Conservation (phyloP, 371 early-diverging fungal genomes). For the Mucor indicus region DNA sequence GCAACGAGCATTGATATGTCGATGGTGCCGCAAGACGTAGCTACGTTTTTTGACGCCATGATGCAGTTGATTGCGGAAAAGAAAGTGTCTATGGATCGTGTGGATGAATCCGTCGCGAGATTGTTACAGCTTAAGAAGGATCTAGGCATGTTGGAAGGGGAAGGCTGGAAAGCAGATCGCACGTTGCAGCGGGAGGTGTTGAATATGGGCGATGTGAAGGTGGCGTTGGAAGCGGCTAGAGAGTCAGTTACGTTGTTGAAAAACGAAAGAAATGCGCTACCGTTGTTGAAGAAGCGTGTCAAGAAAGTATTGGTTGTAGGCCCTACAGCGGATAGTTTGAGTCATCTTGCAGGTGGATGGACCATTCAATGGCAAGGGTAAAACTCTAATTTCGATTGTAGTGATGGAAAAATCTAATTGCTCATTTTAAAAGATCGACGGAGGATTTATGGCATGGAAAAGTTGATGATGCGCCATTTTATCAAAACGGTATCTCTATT, state of each 20-base stretch:
- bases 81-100: slow-evolving; percentile 26
- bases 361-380: slow-evolving; percentile 58
- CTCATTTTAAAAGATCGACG: slow-evolving; percentile 15
- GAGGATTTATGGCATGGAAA: slow-evolving; percentile 40
- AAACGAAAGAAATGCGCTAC: slow-evolving; percentile 47
- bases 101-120: slow-evolving; percentile 54
- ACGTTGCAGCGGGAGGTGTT: slow-evolving; percentile 33
- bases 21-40: slow-evolving; percentile 58
- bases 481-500: slow-evolving; percentile 45
- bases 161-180: slow-evolving; percentile 37
- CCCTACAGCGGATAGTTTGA: slow-evolving; percentile 42
- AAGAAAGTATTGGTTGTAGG: slow-evolving; percentile 47
- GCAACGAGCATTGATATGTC: slow-evolving; percentile 64
- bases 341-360: slow-evolving; percentile 58
- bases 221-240: slow-evolving; percentile 48
- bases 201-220: slow-evolving; percentile 36
- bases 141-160: slow-evolving; percentile 53
- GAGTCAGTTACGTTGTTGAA: slow-evolving; percentile 61
- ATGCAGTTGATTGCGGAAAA: slow-evolving; percentile 35
- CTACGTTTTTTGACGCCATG: slow-evolving; percentile 42
- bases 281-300: slow-evolving; percentile 23
- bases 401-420: too few relatives aligned
- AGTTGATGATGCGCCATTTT: slow-evolving; percentile 44
- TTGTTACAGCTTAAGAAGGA: slow-evolving; percentile 58
- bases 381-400: too few relatives aligned